These are phyloP conservation scores for Pistacia vera DNA, from an alignment of 345 rosid species.

Conservation along the genomic window DNA sequence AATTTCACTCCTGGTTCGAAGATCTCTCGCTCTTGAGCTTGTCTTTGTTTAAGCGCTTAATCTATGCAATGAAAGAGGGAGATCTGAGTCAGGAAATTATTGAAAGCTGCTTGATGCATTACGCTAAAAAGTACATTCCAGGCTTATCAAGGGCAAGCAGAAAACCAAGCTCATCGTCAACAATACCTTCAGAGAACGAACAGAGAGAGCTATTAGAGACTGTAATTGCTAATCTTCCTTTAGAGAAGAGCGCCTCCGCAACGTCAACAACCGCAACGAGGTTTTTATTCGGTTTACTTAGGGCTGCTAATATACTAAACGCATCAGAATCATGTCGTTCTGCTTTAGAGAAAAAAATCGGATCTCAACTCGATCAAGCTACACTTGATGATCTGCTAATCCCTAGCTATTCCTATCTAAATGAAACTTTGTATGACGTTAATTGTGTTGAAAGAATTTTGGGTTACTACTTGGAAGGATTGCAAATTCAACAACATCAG, in stretches of 20 bases:
- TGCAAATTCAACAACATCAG: conserved; percentile 21
- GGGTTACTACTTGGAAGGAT: conserved; percentile 62
- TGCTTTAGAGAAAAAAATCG: conserved; percentile 77
- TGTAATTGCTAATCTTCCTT: conserved; percentile 62
- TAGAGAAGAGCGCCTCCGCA: conserved; percentile 47
- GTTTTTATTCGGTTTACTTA: conserved; percentile 69
- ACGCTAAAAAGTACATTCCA: conserved; percentile 81
- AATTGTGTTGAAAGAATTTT: conserved; percentile 88
- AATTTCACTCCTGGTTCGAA: conserved; percentile 62
- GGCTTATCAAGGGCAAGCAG: conserved; percentile 72
- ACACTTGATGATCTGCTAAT: conserved; percentile 87
- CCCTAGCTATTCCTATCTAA: conserved; percentile 93
- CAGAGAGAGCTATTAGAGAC: conserved; percentile 83
- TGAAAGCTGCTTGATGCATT: conserved; percentile 79
- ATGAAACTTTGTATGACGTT: conserved; percentile 93
- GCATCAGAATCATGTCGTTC: conserved; percentile 68
- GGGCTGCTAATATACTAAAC: conserved; percentile 81
- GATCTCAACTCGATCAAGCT: conserved; percentile 78
- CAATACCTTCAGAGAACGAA: conserved; percentile 56
- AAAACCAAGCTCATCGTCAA: conserved; percentile 51
- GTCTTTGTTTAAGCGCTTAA: conserved; percentile 58
- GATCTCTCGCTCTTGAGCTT: conserved; percentile 61
- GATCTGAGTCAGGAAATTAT: conserved; percentile 62
- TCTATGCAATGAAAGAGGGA: conserved; percentile 56
- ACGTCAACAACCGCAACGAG: conserved; percentile 57